Evolutionary conservation across 441 rosid species (phyloP), one percentile per base, ranked within the genome.

Genomic region (Macaranga tanarius): DNA sequence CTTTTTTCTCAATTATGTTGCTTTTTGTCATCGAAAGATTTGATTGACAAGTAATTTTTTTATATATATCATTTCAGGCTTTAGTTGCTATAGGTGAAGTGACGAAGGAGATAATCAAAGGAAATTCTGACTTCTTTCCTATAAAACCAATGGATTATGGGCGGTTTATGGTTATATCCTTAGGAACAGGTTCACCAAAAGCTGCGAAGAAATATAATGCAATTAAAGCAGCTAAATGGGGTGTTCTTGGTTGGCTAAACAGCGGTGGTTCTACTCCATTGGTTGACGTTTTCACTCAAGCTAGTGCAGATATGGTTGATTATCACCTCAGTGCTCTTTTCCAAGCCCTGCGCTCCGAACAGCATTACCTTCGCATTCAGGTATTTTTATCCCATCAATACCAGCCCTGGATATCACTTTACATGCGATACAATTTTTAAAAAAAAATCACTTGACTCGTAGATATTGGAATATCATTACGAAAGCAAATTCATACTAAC

Each of bases 291-390:
- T 88, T 84, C 62, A 81, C 42, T 56, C 88, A 87, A 57, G 86
- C 93, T 19, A 87, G 90, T 40, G 74, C 82, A 0, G 90, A 88
- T 65, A 84, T 88, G 91, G 90, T 86, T 51, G 87, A 91, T 55
- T 79, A 78, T n/a, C 91, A 86, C 63, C 73, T 85, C 44, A 81
- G 87, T 28, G 71, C 67, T 1, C 80, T 86, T 7, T 89, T 90
- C 54, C 82, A 76, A 76, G 88, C 89, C 58, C 88, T 86, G 19
- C 82, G 71, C 57, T 82, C 80, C 0, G 77, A 82, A 65, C 28
- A 79, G 0, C 77, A 83, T 65, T 87, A 87, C 67, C 82, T 85
- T 9, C 82, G 89, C 4, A 85, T 85, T 65, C 87, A 87, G 84
- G 87, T 81, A 67, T 20, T 6, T 38, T 40, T 40, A 40, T 40